Evolutionary conservation across 495 filamentous ascomycete genomes (phyloP).

Genomic region (Rostrohypoxylon terebratum): DNA sequence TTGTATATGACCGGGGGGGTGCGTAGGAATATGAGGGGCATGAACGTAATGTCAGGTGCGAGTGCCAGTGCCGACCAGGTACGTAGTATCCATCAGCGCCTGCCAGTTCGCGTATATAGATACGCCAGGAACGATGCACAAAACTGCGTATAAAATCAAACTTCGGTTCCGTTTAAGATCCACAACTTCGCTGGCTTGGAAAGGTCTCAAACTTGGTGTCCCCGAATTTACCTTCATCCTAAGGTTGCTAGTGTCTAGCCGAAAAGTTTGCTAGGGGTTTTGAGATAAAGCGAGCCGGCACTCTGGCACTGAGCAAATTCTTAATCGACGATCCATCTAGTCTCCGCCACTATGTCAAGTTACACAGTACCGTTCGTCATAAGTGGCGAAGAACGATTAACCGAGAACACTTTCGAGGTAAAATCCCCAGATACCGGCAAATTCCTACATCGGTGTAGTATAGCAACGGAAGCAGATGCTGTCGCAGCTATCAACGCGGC

Average conservation of each 20-base stretch:
- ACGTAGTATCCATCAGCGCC: neutral
- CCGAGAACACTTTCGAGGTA: slow-evolving; percentile 73
- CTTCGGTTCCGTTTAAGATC: slow-evolving; percentile 5
- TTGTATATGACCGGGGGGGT: slow-evolving; percentile 26
- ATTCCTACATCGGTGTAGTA: slow-evolving; percentile 69
- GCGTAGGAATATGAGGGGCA: slow-evolving; percentile 36
- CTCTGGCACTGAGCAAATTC: slow-evolving; percentile 13
- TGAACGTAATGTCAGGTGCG: slow-evolving; percentile 26
- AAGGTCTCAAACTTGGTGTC: slow-evolving; percentile 12
- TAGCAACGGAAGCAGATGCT: slow-evolving; percentile 72
- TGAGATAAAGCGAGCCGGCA: slow-evolving; percentile 20
- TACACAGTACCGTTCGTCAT: slow-evolving; percentile 76
- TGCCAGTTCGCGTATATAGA: neutral
- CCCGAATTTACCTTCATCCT: slow-evolving; percentile 1
- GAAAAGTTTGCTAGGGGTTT: slow-evolving; percentile 11
- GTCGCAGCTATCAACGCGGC: slow-evolving; percentile 72
- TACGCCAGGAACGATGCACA: neutral
- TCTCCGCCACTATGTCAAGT: slow-evolving; percentile 35
- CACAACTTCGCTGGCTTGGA: slow-evolving; percentile 11
- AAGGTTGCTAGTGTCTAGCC: slow-evolving; percentile 27
- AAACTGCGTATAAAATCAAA: neutral
- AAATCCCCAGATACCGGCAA: slow-evolving; percentile 71
- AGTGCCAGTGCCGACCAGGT: slow-evolving; percentile 3
- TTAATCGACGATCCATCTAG: slow-evolving; percentile 16
- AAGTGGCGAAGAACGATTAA: slow-evolving; percentile 73